A percentile compares a stretch with the other conserved stretches of the same genome.
phyloP scores from a whole-genome alignment of 331 rosid genomes.

The Pyrus hybrid region DNA sequence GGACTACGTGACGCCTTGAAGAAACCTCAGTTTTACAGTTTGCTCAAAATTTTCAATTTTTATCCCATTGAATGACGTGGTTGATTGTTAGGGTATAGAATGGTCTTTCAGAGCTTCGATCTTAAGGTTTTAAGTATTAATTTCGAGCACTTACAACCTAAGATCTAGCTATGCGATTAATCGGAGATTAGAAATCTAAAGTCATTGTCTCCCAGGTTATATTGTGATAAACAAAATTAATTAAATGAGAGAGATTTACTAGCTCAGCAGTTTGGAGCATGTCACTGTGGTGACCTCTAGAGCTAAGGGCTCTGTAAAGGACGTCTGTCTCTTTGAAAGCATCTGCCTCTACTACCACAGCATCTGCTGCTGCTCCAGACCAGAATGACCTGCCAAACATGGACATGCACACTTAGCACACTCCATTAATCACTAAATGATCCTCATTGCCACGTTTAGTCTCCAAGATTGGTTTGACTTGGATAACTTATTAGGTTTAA shows the following conservation, averaged over 20 bases:
- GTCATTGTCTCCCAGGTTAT: not conserved
- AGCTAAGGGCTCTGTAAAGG: constrained; percentile 54
- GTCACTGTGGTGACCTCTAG: constrained; percentile 67
- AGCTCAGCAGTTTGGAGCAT: constrained; percentile 82
- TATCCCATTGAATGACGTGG: not conserved
- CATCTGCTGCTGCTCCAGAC: constrained; percentile 41
- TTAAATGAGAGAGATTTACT: constrained; percentile 20
- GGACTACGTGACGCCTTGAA: not conserved
- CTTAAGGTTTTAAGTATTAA: not conserved
- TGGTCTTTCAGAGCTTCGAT: not conserved
- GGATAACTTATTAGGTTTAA: not conserved
- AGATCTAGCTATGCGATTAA: not conserved
- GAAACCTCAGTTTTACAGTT: not conserved
- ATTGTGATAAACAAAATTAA: not conserved
- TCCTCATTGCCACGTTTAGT: not conserved
- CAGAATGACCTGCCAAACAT: constrained; percentile 55
- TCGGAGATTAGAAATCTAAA: not conserved
- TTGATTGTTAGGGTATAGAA: not conserved
- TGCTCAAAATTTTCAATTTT: too few species aligned
- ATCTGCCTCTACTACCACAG: constrained; percentile 85
- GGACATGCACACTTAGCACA: not conserved
- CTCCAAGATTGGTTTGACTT: not conserved
- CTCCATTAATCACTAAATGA: not conserved
- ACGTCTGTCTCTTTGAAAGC: constrained; percentile 87
- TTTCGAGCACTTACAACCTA: not conserved